These are phyloP conservation scores for Colletotrichum sp. DNA, from an alignment of 2,329 filamentous ascomycete species.

Conservation along the genomic window DNA sequence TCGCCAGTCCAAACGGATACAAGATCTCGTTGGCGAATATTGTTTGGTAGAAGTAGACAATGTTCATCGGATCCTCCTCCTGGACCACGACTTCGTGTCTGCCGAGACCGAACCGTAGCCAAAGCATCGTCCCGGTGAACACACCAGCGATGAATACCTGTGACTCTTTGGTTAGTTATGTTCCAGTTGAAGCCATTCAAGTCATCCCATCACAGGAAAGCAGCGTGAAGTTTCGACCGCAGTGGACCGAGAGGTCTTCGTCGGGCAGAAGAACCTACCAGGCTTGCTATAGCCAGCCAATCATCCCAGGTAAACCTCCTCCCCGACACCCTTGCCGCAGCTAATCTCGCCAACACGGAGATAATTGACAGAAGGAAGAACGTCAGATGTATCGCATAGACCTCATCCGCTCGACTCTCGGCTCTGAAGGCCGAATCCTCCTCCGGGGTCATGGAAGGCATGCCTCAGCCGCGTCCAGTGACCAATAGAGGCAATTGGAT, in stretches of 20 bases:
- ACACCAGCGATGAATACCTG: slow-evolving; percentile 1
- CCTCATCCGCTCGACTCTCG: not conserved
- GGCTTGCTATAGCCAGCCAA: not conserved
- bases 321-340: not conserved
- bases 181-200: not conserved
- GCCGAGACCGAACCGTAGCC: slow-evolving; percentile 12
- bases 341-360: not conserved
- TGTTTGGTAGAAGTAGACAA: slow-evolving; percentile 2
- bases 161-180: not conserved
- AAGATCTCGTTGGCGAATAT: slow-evolving; percentile 17
- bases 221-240: not conserved
- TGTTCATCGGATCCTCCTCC: slow-evolving; percentile 10
- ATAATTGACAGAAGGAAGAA: slow-evolving; percentile 5
- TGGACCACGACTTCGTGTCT: not conserved
- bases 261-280: not conserved
- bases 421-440: not conserved
- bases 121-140: slow-evolving; percentile 11
- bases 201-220: not conserved
- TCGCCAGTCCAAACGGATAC: not conserved
- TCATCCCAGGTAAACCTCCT: slow-evolving; percentile 7
- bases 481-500: not conserved
- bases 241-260: too few species aligned
- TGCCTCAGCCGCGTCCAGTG: slow-evolving; percentile 1
- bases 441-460: not conserved
- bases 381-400: not conserved